Evolutionary conservation across 768 basidiomycete genomes (phyloP).

Genomic region (Hypholoma fasciculare): DNA sequence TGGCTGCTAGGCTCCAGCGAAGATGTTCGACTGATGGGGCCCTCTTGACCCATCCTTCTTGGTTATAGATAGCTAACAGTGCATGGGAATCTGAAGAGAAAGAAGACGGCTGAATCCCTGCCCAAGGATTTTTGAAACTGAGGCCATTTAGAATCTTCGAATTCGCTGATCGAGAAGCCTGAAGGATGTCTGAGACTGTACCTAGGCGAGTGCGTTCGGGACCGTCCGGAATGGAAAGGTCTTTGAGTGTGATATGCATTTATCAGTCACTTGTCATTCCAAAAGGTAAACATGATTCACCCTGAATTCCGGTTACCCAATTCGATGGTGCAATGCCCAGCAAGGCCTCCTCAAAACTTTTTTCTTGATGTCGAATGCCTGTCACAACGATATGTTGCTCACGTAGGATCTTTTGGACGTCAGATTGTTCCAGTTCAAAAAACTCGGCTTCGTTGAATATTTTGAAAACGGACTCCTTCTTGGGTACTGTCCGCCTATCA

Average conservation of each 20-base stretch:
- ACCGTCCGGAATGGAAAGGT: neutral
- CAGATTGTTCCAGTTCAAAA: too few relatives aligned
- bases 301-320: neutral
- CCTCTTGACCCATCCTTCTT: neutral
- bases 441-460: too few relatives aligned
- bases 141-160: constrained; percentile 8
- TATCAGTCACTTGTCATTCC: neutral
- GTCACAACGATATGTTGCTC: neutral
- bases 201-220: neutral
- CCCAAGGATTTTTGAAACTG: neutral
- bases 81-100: constrained; percentile 5
- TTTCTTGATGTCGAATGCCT: neutral
- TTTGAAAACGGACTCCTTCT: too few relatives aligned
- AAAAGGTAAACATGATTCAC: neutral
- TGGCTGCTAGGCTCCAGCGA: constrained; percentile 18
- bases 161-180: neutral
- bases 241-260: neutral
- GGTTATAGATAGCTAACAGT: neutral
- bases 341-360: neutral
- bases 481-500: too few relatives aligned
- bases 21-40: constrained; percentile 7
- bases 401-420: too few relatives aligned
- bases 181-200: neutral
- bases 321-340: neutral
- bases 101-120: neutral